These are phyloP conservation scores for Bocquillonia castaneifolia DNA, from an alignment of 441 rosid genomes.

Conservation along the genomic window DNA sequence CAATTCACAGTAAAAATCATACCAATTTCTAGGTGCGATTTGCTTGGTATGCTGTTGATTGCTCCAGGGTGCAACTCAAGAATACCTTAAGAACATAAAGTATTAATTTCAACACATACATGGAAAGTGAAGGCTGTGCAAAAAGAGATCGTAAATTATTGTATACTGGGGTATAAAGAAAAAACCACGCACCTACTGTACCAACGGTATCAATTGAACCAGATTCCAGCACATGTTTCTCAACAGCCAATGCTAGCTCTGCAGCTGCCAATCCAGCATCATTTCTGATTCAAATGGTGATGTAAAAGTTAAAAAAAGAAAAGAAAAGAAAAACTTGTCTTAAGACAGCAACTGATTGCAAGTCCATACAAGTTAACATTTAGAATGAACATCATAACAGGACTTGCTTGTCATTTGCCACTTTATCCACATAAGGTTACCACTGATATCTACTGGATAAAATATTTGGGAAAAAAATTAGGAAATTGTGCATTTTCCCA, in stretches of 20 bases:
- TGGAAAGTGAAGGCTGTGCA: conserved; percentile 7
- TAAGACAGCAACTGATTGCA: no score
- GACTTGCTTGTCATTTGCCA: not conserved
- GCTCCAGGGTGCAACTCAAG: conserved; percentile 92
- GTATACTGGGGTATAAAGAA: not conserved
- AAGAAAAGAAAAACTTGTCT: conserved; percentile 3
- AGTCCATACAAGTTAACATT: not conserved
- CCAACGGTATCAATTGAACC: conserved; percentile 92
- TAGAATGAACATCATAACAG: not conserved
- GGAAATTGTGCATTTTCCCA: not conserved
- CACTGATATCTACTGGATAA: not conserved
- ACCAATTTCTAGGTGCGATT: conserved; percentile 89
- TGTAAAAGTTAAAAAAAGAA: conserved; percentile 16
- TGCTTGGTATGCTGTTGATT: conserved; percentile 96
- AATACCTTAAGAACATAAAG: conserved; percentile 43
- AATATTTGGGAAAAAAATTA: not conserved
- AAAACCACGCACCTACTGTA: conserved; percentile 61
- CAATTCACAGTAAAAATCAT: conserved; percentile 6
- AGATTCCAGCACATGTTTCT: conserved; percentile 75
- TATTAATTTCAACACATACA: not conserved
- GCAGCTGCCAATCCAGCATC: conserved; percentile 97
- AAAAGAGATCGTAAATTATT: not conserved
- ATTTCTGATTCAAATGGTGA: conserved; percentile 43
- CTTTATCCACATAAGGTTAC: not conserved
- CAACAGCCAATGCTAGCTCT: conserved; percentile 80